phyloP scores from a whole-genome alignment of 192 early-diverging fungal genomes.

The Coemansia sp. region DNA sequence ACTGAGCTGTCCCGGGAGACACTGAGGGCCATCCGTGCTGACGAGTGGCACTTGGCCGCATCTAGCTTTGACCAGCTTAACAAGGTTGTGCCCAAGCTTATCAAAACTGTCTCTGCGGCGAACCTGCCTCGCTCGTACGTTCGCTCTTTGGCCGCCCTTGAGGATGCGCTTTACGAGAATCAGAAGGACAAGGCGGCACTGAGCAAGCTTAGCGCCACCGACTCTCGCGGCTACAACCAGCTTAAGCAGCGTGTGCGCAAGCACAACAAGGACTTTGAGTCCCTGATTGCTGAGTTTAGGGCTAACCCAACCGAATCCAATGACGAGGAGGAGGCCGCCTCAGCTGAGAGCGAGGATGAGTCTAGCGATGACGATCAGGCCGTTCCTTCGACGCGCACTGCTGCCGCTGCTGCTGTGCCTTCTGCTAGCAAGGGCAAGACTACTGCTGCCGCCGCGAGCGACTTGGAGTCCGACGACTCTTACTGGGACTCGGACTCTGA shows the following conservation, averaged over 20 bases:
- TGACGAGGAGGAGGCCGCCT: slow-evolving; percentile 30
- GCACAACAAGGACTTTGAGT: slow-evolving; percentile 73
- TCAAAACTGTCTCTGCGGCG: slow-evolving; percentile 20
- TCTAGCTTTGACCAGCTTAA: slow-evolving; percentile 86
- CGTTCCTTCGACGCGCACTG: slow-evolving; percentile 7
- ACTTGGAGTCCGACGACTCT: slow-evolving; percentile 28
- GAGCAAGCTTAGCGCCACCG: slow-evolving; percentile 82
- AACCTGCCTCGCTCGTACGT: slow-evolving; percentile 34
- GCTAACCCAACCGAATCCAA: slow-evolving; percentile 45
- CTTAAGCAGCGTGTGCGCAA: slow-evolving; percentile 95
- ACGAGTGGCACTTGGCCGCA: slow-evolving; percentile 71
- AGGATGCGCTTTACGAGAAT: slow-evolving; percentile 31
- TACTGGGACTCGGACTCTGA: slow-evolving; percentile 30
- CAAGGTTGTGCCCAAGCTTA: slow-evolving; percentile 62
- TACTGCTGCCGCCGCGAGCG: slow-evolving; percentile 6
- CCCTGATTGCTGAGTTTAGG: slow-evolving; percentile 66
- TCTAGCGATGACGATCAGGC: slow-evolving; percentile 17
- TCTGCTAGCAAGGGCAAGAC: slow-evolving; percentile 2
- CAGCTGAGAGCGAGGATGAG: slow-evolving; percentile 20
- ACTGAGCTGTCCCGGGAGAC: slow-evolving; percentile 62
- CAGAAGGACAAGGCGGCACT: slow-evolving; percentile 67
- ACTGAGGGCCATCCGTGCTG: slow-evolving; percentile 76
- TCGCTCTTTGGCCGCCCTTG: slow-evolving; percentile 62
- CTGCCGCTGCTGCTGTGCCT: slow-evolving; percentile 7
- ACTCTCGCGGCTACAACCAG: slow-evolving; percentile 80